These are phyloP conservation scores for Musa itinerans DNA, from an alignment of 176 grass and related monocot genomes.

Conservation along the genomic window DNA sequence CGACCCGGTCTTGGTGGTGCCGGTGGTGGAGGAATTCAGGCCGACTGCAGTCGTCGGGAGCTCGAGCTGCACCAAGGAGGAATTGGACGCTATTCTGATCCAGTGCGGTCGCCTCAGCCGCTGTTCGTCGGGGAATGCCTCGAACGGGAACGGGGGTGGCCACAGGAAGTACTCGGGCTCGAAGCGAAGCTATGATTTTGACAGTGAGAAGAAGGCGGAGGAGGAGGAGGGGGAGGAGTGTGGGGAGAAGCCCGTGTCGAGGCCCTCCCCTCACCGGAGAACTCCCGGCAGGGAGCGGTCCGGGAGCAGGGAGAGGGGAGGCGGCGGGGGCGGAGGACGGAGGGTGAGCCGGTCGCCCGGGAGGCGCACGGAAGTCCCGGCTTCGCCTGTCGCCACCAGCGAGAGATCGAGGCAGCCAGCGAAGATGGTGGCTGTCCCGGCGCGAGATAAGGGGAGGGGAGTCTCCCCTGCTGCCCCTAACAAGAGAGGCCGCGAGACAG, in stretches of 20 bases:
- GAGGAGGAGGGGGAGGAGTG: too few species aligned
- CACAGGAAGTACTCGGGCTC: conserved; percentile 53
- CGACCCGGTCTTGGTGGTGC: neutral
- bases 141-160: conserved; percentile 30
- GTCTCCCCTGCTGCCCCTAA: neutral
- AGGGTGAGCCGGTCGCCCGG: conserved; percentile 66
- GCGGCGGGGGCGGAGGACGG: conserved; percentile 34
- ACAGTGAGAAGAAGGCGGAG: conserved; percentile 43
- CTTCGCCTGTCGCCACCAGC: neutral
- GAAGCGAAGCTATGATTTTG: conserved; percentile 89
- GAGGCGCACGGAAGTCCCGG: conserved; percentile 27
- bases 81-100: conserved; percentile 83
- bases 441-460: conserved; percentile 47
- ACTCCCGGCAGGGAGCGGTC: conserved; percentile 69
- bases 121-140: conserved; percentile 62
- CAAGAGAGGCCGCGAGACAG: neutral
- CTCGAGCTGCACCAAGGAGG: conserved; percentile 85
- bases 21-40: conserved; percentile 23
- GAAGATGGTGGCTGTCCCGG: conserved; percentile 76
- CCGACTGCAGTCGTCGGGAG: conserved; percentile 38
- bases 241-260: conserved; percentile 33
- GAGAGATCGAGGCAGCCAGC: conserved; percentile 40
- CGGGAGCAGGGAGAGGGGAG: conserved; percentile 46
- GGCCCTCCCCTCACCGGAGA: conserved; percentile 63
- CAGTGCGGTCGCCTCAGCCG: conserved; percentile 95